Percentiles rank a stretch among this genome's conserved stretches.
Evolutionary conservation across 2,329 filamentous ascomycete species (phyloP).

Genomic region (Aspergillus texensis): DNA sequence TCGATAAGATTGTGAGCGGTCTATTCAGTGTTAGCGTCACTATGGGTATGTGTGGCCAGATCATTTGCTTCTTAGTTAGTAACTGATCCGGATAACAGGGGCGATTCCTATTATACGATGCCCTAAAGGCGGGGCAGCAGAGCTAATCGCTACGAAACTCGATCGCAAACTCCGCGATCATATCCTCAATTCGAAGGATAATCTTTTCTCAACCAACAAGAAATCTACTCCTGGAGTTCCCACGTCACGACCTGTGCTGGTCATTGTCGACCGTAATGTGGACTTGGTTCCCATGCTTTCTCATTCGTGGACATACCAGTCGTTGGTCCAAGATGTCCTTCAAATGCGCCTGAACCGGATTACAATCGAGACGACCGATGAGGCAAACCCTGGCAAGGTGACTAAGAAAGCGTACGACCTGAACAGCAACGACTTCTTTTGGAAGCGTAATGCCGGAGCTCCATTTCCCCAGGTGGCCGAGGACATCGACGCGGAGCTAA

Average conservation of each 20-base stretch:
- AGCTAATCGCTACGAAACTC: constrained; percentile 90
- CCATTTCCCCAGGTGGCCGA: constrained; percentile 97
- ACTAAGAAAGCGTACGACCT: constrained; percentile 90
- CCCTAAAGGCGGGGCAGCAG: constrained; percentile 87
- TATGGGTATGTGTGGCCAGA: constrained; percentile 67
- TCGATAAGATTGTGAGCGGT: constrained; percentile 91
- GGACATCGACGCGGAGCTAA: constrained; percentile 91
- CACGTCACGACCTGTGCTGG: constrained; percentile 80
- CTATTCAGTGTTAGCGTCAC: constrained; percentile 99
- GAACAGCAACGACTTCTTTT: constrained; percentile 91
- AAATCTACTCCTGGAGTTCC: constrained; percentile 66
- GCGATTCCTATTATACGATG: constrained; percentile 94
- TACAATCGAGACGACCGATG: constrained; percentile 85
- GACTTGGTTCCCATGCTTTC: constrained; percentile 98
- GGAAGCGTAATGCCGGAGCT: constrained; percentile 85
- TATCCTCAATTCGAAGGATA: constrained; percentile 96
- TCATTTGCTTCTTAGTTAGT: neutral
- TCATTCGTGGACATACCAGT: constrained; percentile 91
- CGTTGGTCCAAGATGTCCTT: constrained; percentile 76
- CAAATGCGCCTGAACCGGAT: constrained; percentile 89
- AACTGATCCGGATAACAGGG: constrained; percentile 51
- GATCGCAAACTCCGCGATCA: constrained; percentile 96
- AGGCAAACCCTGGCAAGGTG: constrained; percentile 71
- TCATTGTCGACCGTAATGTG: constrained; percentile 93
- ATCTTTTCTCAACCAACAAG: constrained; percentile 76